These are phyloP conservation scores for Vararia minispora DNA, from an alignment of 768 basidiomycete species.

Conservation along the genomic window DNA sequence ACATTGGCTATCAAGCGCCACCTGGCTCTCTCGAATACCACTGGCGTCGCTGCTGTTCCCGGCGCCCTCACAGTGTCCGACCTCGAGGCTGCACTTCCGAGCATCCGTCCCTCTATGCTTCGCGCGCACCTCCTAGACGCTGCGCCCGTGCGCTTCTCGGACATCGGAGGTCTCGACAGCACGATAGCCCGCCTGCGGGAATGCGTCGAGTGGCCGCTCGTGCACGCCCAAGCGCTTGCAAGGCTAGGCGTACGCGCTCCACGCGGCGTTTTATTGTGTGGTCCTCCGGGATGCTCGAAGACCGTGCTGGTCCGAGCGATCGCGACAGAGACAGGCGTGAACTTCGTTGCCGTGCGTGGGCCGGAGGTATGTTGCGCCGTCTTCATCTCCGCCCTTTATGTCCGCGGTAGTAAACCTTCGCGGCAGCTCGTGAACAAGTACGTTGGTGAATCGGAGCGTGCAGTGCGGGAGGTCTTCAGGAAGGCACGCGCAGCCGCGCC, in stretches of 20 bases:
- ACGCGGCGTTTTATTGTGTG: conserved; percentile 84
- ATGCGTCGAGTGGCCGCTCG: conserved; percentile 90
- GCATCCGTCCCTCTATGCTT: conserved; percentile 87
- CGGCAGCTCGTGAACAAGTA: conserved; percentile 89
- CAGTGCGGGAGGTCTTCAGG: conserved; percentile 88
- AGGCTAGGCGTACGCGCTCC: conserved; percentile 83
- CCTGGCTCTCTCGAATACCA: conserved; percentile 27
- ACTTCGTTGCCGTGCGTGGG: conserved; percentile 95
- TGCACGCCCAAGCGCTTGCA: conserved; percentile 77
- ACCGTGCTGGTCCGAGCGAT: conserved; percentile 87
- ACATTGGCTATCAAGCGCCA: conserved; percentile 84
- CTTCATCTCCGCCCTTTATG: no score
- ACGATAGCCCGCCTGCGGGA: conserved; percentile 84
- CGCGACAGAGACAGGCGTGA: conserved; percentile 88
- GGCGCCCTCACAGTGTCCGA: conserved; percentile 44
- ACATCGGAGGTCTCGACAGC: conserved; percentile 78
- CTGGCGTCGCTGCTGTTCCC: conserved; percentile 2
- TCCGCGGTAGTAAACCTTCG: no score
- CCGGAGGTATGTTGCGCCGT: conserved; percentile 68
- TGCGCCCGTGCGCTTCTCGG: conserved; percentile 70
- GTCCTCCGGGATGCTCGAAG: conserved; percentile 96
- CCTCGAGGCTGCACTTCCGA: conserved; percentile 58
- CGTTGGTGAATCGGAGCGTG: conserved; percentile 94
- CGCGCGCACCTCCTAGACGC: conserved; percentile 86
- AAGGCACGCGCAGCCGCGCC: conserved; percentile 93